These are phyloP conservation scores for Grigorovia humatica DNA, from an alignment of 805 yeast species.

Conservation along the genomic window DNA sequence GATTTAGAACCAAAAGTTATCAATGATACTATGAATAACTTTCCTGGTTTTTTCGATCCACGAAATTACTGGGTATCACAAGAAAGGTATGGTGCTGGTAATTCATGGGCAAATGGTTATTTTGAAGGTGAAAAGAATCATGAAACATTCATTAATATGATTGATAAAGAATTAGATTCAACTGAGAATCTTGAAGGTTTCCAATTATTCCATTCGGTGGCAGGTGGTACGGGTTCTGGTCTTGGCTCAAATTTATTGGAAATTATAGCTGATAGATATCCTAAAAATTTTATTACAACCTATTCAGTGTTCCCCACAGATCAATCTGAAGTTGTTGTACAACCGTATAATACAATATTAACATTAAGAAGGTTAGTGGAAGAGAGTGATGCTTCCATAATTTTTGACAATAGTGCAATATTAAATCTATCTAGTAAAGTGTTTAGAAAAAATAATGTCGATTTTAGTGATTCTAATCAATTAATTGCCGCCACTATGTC, in stretches of 20 bases:
- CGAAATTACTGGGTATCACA: constrained; percentile 68
- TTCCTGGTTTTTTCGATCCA: constrained; percentile 65
- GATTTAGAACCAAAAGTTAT: constrained; percentile 91
- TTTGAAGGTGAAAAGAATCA: constrained; percentile 55
- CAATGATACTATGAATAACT: constrained; percentile 43
- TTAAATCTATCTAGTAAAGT: constrained; percentile 58
- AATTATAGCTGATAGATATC: constrained; percentile 65
- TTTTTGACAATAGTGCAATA: constrained; percentile 83
- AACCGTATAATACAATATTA: constrained; percentile 84
- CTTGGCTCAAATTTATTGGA: constrained; percentile 79
- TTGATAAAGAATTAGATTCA: constrained; percentile 83
- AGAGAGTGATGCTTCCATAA: constrained; percentile 77
- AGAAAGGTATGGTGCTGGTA: constrained; percentile 91
- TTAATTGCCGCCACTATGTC: constrained; percentile 78
- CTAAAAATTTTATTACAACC: constrained; percentile 74
- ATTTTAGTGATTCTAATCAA: constrained; percentile 73
- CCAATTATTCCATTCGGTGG: constrained; percentile 86
- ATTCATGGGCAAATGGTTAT: constrained; percentile 91
- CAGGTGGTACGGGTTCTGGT: constrained; percentile 98
- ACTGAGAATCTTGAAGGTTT: constrained; percentile 87
- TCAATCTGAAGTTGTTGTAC: constrained; percentile 92
- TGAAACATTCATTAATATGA: constrained; percentile 70
- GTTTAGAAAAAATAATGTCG: constrained; percentile 46
- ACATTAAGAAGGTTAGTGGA: constrained; percentile 76
- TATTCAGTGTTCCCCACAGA: constrained; percentile 78